Percentiles rank a stretch among this genome's conserved stretches.
phyloP scores from a whole-genome alignment of 345 rosid species.

The Rhizophora mangle region DNA sequence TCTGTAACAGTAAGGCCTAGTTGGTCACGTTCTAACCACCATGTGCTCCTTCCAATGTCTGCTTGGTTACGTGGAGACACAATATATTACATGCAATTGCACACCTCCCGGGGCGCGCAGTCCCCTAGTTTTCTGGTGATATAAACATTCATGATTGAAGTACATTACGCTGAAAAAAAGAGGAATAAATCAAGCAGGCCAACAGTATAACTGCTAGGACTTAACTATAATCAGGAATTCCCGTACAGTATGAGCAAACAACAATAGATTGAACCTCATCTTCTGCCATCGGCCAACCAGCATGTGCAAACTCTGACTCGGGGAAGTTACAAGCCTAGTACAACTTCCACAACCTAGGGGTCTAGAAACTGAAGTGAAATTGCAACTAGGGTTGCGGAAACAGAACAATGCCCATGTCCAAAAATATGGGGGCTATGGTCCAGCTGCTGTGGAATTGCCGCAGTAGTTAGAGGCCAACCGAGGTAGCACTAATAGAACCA shows the following conservation, averaged over 20 bases:
- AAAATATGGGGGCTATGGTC: background rate
- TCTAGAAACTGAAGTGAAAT: conserved; percentile 13
- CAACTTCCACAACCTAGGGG: conserved; percentile 7
- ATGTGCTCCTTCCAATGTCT: too few relatives aligned
- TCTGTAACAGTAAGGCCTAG: conserved; percentile 20
- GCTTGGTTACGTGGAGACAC: too few relatives aligned
- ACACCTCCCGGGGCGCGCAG: too few relatives aligned
- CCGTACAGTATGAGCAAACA: conserved; percentile 1
- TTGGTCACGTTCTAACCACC: conserved; percentile 15
- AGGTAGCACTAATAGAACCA: background rate
- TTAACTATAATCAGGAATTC: background rate
- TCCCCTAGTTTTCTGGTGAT: too few relatives aligned
- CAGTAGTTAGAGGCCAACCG: background rate
- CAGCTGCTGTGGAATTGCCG: conserved; percentile 2
- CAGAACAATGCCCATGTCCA: background rate
- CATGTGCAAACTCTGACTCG: background rate
- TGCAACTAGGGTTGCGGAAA: conserved; percentile 4
- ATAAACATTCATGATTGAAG: too few relatives aligned
- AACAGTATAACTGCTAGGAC: background rate
- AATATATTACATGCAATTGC: too few relatives aligned
- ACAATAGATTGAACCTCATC: conserved; percentile 2
- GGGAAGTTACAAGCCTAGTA: background rate
- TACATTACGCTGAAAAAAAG: background rate
- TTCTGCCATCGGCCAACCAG: conserved; percentile 2
- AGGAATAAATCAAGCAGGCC: background rate